A percentile compares a stretch with the other conserved stretches of the same genome.
Evolutionary conservation across 2,329 filamentous ascomycete species (phyloP).

Genomic region (Diaporthe sp.): DNA sequence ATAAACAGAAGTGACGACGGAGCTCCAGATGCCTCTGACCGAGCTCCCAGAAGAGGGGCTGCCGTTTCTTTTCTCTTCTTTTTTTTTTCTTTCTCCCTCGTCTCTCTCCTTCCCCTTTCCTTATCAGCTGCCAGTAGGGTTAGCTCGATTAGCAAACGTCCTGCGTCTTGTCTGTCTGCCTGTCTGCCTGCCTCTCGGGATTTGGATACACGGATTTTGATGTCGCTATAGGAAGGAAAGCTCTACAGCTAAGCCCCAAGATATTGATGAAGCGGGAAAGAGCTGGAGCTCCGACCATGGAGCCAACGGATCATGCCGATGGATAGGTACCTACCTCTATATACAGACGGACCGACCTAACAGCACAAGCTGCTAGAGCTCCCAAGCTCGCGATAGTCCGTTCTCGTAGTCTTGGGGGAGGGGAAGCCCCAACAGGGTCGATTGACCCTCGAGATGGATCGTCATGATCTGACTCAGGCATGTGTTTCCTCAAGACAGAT

Average conservation of each 20-base stretch:
- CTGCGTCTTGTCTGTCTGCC: neutral
- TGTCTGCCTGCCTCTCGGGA: neutral
- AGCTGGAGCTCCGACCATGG: neutral
- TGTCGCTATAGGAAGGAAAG: neutral
- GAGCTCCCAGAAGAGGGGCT: slow-evolving; percentile 23
- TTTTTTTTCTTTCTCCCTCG: neutral
- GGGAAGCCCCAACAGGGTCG: neutral
- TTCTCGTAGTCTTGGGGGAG: neutral
- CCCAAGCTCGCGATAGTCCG: slow-evolving; percentile 16
- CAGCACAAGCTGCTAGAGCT: slow-evolving; percentile 15
- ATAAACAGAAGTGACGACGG: slow-evolving; percentile 14
- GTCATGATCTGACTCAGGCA: slow-evolving; percentile 24
- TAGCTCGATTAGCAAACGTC: neutral
- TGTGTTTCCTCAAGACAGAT: slow-evolving; percentile 2
- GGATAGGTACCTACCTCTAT: neutral
- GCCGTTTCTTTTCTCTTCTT: neutral
- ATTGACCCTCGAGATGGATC: slow-evolving; percentile 4
- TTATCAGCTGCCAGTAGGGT: slow-evolving; percentile 10
- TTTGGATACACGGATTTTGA: neutral
- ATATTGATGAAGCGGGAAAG: neutral
- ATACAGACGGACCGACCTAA: neutral
- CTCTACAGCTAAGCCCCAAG: neutral
- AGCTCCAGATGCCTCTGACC: neutral
- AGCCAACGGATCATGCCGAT: neutral
- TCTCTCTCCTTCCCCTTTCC: neutral